Evolutionary conservation across 192 early-diverging fungal genomes (phyloP), one percentile per base, ranked within the genome.

Genomic region (Glomus cerebriforme): DNA sequence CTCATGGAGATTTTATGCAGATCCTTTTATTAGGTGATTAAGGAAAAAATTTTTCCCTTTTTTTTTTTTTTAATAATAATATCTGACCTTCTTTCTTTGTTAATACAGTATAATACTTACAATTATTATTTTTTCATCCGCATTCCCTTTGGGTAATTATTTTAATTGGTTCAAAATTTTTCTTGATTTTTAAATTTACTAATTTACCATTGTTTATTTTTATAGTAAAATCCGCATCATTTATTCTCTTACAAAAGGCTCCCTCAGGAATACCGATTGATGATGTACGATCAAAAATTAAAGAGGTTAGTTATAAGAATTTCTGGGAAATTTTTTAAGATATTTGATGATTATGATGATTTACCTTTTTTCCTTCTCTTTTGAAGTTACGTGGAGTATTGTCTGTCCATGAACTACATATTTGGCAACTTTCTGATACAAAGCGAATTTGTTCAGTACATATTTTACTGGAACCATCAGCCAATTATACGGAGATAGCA

Each of bases 371-470:
- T 13, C 6, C 43, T 6, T 59, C 71, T 27, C 12, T 66, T 1
- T 7, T 67, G 12, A 58, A 54, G 79, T 64, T 62, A n/a, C 7
- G 4, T 43, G 90, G 88, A 63, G 89, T 98, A 6, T 47, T 92
- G 2, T 92, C 89, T 15, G 86, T 97, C 59, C 96, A 98, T 78
- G 96, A 98, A 75, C 78, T 98, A 26, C 96, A 98, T 80, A 92
- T 98, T 32, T 98, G 96, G 95, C 92, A 95, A 82, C 83, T 98
- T 78, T 94, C 92, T 34, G 93, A 96, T 69, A 92, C 88, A 72
- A 94, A 96, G 78, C 87, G 87, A 70, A 88, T 97, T 37, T 93
- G 92, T 0, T 94, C 92, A 1, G 89, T 95, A n/a, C 96, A 98
- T 81, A 88, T 96, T 1, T 81, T 91, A 22, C 83, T 96, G 13